A percentile compares a stretch with the other conserved stretches of the same genome.
phyloP scores from a whole-genome alignment of 2,329 filamentous ascomycete genomes.

The Stemphylium lycopersici region DNA sequence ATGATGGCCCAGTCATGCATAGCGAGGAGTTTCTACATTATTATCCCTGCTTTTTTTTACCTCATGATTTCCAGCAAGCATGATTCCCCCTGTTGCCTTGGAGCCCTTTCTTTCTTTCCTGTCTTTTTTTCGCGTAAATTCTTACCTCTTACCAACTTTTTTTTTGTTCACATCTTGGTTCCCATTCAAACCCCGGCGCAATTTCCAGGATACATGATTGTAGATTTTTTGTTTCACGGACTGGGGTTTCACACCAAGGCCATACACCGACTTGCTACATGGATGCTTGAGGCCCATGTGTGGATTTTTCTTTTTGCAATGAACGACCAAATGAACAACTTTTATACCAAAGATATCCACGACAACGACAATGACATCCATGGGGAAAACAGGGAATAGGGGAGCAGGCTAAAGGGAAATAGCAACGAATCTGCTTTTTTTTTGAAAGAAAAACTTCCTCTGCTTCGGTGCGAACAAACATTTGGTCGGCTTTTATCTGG shows the following conservation, averaged over 20 bases:
- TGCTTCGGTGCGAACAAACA: neutral
- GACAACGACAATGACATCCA: neutral
- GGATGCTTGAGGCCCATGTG: neutral
- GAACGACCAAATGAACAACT: neutral
- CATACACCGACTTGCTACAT: neutral
- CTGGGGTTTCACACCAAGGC: neutral
- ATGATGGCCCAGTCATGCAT: conserved; percentile 14
- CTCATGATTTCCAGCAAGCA: conserved; percentile 8
- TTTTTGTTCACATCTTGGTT: neutral
- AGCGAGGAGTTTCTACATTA: conserved; percentile 16
- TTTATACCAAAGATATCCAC: neutral
- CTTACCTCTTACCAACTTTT: neutral
- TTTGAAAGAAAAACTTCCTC: neutral
- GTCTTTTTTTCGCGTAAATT: neutral
- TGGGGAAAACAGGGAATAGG: neutral
- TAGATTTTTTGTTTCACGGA: conserved; percentile 1
- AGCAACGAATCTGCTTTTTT: neutral
- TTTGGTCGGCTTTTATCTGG: too few relatives aligned
- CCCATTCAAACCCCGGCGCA: conserved; percentile 1
- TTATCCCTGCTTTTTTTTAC: neutral
- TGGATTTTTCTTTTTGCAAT: neutral
- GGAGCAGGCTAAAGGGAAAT: neutral
- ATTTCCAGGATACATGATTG: conserved; percentile 9
- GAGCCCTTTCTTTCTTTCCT: neutral
- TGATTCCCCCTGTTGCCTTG: conserved; percentile 16